Evolutionary conservation across 257 asterid species (phyloP), one percentile per base, ranked within the genome.

Genomic region (Solanum sejunctum): DNA sequence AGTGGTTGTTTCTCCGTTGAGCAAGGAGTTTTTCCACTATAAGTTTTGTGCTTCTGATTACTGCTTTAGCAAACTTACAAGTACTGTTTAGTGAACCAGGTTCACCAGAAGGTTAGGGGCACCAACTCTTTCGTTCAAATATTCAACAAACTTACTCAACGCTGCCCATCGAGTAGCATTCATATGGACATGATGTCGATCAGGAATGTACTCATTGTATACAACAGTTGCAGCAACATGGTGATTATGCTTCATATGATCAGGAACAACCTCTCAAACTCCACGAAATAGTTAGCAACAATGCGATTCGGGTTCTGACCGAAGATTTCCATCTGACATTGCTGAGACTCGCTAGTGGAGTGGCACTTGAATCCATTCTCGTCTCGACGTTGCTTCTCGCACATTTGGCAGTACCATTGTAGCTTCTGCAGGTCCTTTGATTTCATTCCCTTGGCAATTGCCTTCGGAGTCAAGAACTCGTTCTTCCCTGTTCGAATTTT

Each of bases 141-240:
- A 84, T 93, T 93, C 92, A 3, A 94, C 92, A 86, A 96, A 96
- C 86, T 96, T 95, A 3, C 98, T 94, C 85, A 96, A 88, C 9
- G 98, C 92, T 2, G 95, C 94, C 98, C 99, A 93, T 87, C 90
- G 81, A 12, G 98, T 96, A 7, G 98, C 94, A 83, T 96, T 96
- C 99, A 96, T 94, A 82, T 94, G 99, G 52, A 96, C 78, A 64
- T 96, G 98, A 82, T 93, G 92, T 39, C 98, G 93, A 80, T 93
- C 97, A 55, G 92, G 71, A 43, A 94, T 96, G 85, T 94, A 96
- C 91, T 96, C 99, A 83, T 94, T 96, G 86, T 96, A 96, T 69
- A 94, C 94, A 36, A 96, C 99, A 20, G 97, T 96, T 79, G 99
- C 99, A 7, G 99, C 97, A 20, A 28, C 3, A 0, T 28, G 32